Evolutionary conservation across 257 asterid genomes (phyloP).

Genomic region (Solanum chmielewskii): DNA sequence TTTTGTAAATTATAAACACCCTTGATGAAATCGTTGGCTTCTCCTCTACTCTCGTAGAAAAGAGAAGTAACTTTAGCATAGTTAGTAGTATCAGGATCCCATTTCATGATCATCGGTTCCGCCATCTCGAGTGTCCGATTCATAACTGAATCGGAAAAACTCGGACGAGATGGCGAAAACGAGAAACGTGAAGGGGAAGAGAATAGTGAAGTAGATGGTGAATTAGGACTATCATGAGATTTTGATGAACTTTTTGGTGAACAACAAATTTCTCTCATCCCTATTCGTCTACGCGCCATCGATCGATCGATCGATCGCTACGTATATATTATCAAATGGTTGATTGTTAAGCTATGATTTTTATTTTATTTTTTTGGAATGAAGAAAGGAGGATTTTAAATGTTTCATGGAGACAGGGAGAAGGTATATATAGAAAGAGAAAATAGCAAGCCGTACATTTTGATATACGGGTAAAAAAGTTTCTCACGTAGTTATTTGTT

Average conservation of each 20-base stretch:
- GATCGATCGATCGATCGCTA: not conserved
- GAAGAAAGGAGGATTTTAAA: not conserved
- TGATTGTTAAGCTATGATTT: not conserved
- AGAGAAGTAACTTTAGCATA: slow-evolving; percentile 57
- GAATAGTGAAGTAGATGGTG: not conserved
- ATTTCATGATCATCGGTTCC: slow-evolving; percentile 49
- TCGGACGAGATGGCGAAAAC: slow-evolving; percentile 37
- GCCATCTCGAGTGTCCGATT: slow-evolving; percentile 50
- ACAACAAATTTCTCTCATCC: slow-evolving; percentile 38
- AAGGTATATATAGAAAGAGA: not conserved
- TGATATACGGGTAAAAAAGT: not conserved
- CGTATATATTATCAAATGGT: not conserved
- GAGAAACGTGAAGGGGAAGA: slow-evolving; percentile 30
- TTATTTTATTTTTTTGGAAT: not conserved
- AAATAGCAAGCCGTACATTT: not conserved
- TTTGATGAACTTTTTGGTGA: slow-evolving; percentile 17
- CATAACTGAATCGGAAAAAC: slow-evolving; percentile 64
- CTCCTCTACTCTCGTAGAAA: slow-evolving; percentile 51
- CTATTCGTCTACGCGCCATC: slow-evolving; percentile 39
- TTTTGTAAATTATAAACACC: slow-evolving; percentile 43
- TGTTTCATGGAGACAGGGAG: not conserved
- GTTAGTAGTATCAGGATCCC: slow-evolving; percentile 45
- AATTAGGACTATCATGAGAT: not conserved
- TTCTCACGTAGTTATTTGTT: not conserved
- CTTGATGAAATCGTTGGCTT: slow-evolving; percentile 51